These are phyloP conservation scores for Acer campestre DNA, from an alignment of 345 rosid genomes.

Conservation along the genomic window DNA sequence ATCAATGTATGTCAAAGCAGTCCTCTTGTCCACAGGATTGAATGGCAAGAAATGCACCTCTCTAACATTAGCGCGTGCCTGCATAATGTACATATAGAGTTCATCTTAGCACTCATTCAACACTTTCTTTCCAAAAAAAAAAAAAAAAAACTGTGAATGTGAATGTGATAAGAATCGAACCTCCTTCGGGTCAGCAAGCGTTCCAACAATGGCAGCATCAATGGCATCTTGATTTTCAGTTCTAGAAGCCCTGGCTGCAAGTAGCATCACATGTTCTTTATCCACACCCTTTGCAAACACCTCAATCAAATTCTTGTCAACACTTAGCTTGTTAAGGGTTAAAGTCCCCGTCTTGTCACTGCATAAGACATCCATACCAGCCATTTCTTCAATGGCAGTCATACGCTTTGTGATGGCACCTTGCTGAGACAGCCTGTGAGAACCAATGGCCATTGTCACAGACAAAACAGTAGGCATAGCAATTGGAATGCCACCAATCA, in stretches of 20 bases:
- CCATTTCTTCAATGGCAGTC: constrained; percentile 95
- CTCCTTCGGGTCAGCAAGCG: constrained; percentile 87
- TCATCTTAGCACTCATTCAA: not conserved
- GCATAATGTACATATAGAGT: constrained; percentile 3
- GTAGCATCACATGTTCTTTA: constrained; percentile 61
- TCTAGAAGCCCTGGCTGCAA: constrained; percentile 88
- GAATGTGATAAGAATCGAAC: constrained; percentile 27
- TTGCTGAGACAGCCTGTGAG: constrained; percentile 72
- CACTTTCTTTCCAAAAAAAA: not conserved
- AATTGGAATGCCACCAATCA: constrained; percentile 92
- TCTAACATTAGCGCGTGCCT: constrained; percentile 78
- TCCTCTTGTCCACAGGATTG: constrained; percentile 83
- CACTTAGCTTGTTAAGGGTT: constrained; percentile 80
- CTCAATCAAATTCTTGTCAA: constrained; percentile 72
- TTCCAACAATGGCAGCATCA: constrained; percentile 86
- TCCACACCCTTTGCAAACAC: constrained; percentile 70
- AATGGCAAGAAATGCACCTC: constrained; percentile 86
- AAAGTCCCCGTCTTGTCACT: constrained; percentile 89
- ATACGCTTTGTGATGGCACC: constrained; percentile 92
- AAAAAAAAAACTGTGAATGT: not conserved
- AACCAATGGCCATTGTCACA: constrained; percentile 91
- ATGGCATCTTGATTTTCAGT: constrained; percentile 90
- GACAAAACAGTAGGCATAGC: constrained; percentile 89
- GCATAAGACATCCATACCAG: constrained; percentile 91
- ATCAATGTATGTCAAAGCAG: constrained; percentile 79